Conservation (phyloP, 306 rosid genomes). For the Potentilla sterilis region DNA sequence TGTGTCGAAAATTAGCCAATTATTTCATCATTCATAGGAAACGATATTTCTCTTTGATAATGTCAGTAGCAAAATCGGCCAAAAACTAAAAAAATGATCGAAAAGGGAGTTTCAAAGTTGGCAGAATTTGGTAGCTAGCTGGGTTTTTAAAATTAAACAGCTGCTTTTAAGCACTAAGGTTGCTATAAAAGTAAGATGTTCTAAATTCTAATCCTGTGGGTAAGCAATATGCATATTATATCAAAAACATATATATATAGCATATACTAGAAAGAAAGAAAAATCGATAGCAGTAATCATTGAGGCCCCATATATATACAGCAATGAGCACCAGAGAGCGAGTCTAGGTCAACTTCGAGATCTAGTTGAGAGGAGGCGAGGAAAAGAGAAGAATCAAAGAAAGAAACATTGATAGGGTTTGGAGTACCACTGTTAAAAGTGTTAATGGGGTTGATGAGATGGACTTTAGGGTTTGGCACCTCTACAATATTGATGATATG, state of each 20-base stretch:
- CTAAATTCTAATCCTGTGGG: constrained; percentile 3
- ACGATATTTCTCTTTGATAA: background rate
- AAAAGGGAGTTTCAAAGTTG: constrained; percentile 17
- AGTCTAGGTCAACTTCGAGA: constrained; percentile 21
- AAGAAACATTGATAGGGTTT: constrained; percentile 8
- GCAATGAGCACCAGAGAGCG: constrained; percentile 21
- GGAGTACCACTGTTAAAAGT: background rate
- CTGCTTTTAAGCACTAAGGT: background rate
- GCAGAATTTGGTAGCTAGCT: constrained; percentile 18
- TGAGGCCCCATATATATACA: constrained; percentile 24
- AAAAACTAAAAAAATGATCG: background rate
- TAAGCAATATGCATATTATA: background rate
- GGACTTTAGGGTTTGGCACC: background rate
- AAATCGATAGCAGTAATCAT: constrained; percentile 23
- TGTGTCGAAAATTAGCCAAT: constrained; percentile 33
- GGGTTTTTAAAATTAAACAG: background rate
- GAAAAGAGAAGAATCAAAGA: background rate
- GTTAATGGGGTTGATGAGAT: background rate
- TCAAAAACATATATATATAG: background rate
- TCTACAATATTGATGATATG: background rate
- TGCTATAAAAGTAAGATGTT: background rate
- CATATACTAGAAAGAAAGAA: background rate
- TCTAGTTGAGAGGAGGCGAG: background rate
- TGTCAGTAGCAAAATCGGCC: background rate
- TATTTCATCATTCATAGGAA: constrained; percentile 32